Evolutionary conservation across 1,284 basidiomycete genomes (phyloP).

Genomic region (Cyathus pygmaeus): DNA sequence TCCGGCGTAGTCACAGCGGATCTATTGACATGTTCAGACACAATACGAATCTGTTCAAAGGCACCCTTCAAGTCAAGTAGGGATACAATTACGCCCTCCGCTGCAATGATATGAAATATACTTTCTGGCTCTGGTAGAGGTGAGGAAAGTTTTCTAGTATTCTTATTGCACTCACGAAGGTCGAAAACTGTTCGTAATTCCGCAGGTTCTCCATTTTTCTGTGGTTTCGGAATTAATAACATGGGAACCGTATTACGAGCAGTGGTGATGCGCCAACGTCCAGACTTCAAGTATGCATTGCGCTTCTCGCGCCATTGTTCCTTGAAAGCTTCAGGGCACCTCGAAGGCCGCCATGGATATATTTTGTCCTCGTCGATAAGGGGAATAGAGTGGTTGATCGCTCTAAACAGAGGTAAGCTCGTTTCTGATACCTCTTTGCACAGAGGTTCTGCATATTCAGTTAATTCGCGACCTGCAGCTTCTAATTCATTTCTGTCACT

Average conservation of each 20-base stretch:
- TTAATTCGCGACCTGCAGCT: constrained; percentile 16
- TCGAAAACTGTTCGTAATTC: constrained; percentile 16
- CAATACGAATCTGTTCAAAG: constrained; percentile 44
- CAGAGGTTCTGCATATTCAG: constrained; percentile 7
- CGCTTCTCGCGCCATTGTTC: constrained; percentile 24
- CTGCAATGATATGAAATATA: constrained; percentile 23
- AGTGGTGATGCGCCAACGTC: constrained; percentile 25
- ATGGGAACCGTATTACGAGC: constrained; percentile 33
- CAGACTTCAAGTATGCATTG: constrained; percentile 18
- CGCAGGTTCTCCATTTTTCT: not conserved
- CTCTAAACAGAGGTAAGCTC: constrained; percentile 18
- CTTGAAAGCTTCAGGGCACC: constrained; percentile 24
- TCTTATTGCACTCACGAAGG: constrained; percentile 12
- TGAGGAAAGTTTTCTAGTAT: constrained; percentile 17
- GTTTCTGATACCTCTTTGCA: constrained; percentile 20
- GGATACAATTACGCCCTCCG: constrained; percentile 3
- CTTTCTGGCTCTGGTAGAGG: constrained; percentile 32
- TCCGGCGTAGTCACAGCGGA: constrained; percentile 35
- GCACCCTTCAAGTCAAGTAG: constrained; percentile 41
- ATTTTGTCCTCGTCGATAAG: constrained; percentile 29
- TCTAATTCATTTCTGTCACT: constrained; percentile 11
- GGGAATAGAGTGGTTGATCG: constrained; percentile 35
- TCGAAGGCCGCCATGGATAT: constrained; percentile 20
- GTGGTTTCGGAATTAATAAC: constrained; percentile 30
- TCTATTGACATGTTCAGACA: constrained; percentile 34